A percentile compares a stretch with the other conserved stretches of the same genome.
These are phyloP conservation scores for Aspergillus sp. DNA, from an alignment of 2,329 filamentous ascomycete genomes.

Conservation along the genomic window DNA sequence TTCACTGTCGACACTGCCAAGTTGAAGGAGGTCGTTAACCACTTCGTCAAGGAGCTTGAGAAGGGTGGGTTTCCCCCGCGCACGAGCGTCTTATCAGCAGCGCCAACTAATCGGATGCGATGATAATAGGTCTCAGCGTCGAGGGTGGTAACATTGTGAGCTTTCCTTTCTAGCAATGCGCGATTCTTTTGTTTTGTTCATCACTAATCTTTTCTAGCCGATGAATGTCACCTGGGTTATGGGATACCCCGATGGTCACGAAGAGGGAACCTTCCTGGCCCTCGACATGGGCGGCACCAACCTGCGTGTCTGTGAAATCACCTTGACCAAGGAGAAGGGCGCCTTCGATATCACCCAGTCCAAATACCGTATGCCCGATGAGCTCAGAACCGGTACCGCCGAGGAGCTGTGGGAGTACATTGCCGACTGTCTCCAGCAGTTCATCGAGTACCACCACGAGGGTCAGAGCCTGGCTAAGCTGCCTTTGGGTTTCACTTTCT, in stretches of 20 bases:
- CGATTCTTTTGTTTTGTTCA: neutral
- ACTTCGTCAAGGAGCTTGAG: constrained; percentile 82
- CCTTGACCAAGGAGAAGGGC: constrained; percentile 77
- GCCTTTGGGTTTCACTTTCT: constrained; percentile 92
- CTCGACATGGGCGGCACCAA: constrained; percentile 97
- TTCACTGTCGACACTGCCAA: constrained; percentile 75
- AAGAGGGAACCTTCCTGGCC: constrained; percentile 82
- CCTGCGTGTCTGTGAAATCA: constrained; percentile 89
- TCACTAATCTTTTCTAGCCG: constrained; percentile 53
- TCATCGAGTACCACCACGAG: constrained; percentile 79
- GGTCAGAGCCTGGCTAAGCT: constrained; percentile 56
- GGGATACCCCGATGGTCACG: constrained; percentile 78
- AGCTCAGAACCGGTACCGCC: constrained; percentile 77
- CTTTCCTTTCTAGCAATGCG: neutral
- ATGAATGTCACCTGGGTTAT: constrained; percentile 99
- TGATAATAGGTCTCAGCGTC: constrained; percentile 63
- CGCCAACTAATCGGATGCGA: neutral
- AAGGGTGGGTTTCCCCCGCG: constrained; percentile 57
- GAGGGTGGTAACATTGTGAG: constrained; percentile 90
- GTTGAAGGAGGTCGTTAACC: constrained; percentile 84
- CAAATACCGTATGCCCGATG: constrained; percentile 91
- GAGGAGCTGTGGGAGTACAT: constrained; percentile 95
- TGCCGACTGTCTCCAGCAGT: constrained; percentile 85
- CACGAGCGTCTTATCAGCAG: neutral
- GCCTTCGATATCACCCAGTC: constrained; percentile 94